Evolutionary conservation across 106 monocot genomes (phyloP).

Genomic region (Acorus calamus): DNA sequence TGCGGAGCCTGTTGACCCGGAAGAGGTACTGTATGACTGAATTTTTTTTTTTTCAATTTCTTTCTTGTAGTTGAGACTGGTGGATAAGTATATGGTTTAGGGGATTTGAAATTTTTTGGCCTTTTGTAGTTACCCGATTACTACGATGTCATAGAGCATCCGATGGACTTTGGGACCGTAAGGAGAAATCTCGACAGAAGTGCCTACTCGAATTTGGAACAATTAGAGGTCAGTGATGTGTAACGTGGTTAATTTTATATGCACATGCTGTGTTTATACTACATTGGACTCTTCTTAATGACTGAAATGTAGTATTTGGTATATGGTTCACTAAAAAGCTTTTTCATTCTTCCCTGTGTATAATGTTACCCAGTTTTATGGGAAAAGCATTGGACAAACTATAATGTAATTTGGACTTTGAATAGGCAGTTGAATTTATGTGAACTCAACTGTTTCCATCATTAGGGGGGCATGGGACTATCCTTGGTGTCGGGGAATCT

Average conservation of each 20-base stretch:
- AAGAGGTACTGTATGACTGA: constrained; percentile 39
- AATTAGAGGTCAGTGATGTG: constrained; percentile 64
- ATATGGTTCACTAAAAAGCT: too few relatives aligned
- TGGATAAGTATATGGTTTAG: background rate
- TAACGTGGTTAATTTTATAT: too few relatives aligned
- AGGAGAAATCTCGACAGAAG: constrained; percentile 57
- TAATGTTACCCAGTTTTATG: too few relatives aligned
- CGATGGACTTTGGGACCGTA: constrained; percentile 89
- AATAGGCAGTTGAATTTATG: too few relatives aligned
- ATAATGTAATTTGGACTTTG: too few relatives aligned
- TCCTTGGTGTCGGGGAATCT: too few relatives aligned
- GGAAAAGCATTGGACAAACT: too few relatives aligned
- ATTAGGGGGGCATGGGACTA: too few relatives aligned
- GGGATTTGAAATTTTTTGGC: constrained; percentile 4
- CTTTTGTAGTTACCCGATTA: constrained; percentile 78
- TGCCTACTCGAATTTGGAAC: constrained; percentile 55
- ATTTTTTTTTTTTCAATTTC: constrained; percentile 4
- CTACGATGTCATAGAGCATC: constrained; percentile 76
- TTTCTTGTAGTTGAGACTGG: background rate
- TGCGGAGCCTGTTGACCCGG: constrained; percentile 72
- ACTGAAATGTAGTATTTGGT: background rate
- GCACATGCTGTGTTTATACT: too few relatives aligned
- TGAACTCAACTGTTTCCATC: too few relatives aligned
- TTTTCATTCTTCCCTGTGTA: too few relatives aligned
- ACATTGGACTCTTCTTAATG: background rate